Base-by-base conservation (phyloP, 2,329 filamentous ascomycete genomes). In the Penicillium psychrosexuale region DNA sequence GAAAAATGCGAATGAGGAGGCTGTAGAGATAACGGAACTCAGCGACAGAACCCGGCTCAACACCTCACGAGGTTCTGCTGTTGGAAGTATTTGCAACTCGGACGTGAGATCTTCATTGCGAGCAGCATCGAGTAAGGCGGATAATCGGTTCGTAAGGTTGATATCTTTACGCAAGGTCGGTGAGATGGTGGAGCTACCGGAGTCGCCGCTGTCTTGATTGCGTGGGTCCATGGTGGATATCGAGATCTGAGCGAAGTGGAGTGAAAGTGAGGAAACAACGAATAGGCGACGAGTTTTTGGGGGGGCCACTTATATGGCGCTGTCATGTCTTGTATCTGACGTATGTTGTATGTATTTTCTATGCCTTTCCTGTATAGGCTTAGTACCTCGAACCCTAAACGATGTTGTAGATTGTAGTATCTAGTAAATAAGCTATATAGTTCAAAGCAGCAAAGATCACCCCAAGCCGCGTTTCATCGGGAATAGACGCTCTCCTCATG, bases 401-500 rank as follows among this genome's bases (percentile, higher is more conserved):
- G 2, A 22, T 22, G 22, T 22, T 22, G 22, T 22, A 22, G 22
- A n/a, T n/a, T n/a, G n/a, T n/a, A n/a, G n/a, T n/a, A 22, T 22
- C 22, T 22, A 22, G 22, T 22, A 22, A 22, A 22, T 22, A 22
- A 22, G 2, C 22, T 4, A n/a, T 22, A 22, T 4, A 22, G 65
- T 42, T 61, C 15, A 63, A 68, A 45, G 40, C 53, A 56, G 53
- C 62, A 22, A 69, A 65, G 49, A 56, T 56, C 30, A 28, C 40
- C 12, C 59, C 60, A 63, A 57, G 42, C 58, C 8, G 24, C 40
- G 49, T 55, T 38, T 51, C 60, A 5, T 55, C 58, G 39, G 56
- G 64, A 3, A 61, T 72, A 51, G 64, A 75, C 48, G 71, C 61
- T 5, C 59, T 73, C 1, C 15, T 61, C 7, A 66, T 68, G 56